phyloP scores from a whole-genome alignment of 768 basidiomycete genomes.

The Mycena latifolia region DNA sequence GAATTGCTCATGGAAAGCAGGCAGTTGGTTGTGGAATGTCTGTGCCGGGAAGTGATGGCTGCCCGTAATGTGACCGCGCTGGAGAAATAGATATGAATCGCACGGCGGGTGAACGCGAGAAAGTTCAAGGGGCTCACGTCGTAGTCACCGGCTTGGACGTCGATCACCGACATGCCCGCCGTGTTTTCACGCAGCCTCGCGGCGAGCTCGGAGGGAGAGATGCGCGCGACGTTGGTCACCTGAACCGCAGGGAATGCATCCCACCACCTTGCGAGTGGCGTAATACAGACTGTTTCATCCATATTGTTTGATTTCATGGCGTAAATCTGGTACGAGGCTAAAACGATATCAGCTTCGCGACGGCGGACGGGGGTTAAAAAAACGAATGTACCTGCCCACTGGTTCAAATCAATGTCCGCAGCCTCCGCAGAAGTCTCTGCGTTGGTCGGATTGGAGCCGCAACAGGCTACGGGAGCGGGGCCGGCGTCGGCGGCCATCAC shows the following conservation, averaged over 20 bases:
- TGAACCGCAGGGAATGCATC: slow-evolving; percentile 61
- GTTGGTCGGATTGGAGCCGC: slow-evolving; percentile 21
- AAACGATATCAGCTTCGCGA: background rate
- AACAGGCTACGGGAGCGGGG: slow-evolving; percentile 9
- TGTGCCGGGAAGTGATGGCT: slow-evolving; percentile 64
- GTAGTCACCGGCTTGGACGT: slow-evolving; percentile 63
- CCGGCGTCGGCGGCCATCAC: slow-evolving; percentile 29
- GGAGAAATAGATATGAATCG: background rate
- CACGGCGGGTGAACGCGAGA: slow-evolving; percentile 11
- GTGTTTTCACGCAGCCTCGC: slow-evolving; percentile 42
- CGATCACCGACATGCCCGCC: slow-evolving; percentile 57
- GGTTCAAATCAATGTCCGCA: slow-evolving; percentile 52
- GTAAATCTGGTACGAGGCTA: slow-evolving; percentile 63
- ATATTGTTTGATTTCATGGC: slow-evolving; percentile 50
- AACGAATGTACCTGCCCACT: slow-evolving; percentile 54
- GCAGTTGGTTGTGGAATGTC: slow-evolving; percentile 60
- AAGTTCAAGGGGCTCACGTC: slow-evolving; percentile 49
- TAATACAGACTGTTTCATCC: background rate
- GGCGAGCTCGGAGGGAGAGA: slow-evolving; percentile 3
- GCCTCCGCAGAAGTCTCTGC: slow-evolving; percentile 17
- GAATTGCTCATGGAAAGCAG: slow-evolving; percentile 55
- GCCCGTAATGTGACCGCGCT: slow-evolving; percentile 68
- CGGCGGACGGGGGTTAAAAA: background rate
- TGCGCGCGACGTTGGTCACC: slow-evolving; percentile 52
- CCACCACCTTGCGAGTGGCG: slow-evolving; percentile 60